Evolutionary conservation across 2,329 filamentous ascomycete species (phyloP).

Genomic region (Cercospora beticola): DNA sequence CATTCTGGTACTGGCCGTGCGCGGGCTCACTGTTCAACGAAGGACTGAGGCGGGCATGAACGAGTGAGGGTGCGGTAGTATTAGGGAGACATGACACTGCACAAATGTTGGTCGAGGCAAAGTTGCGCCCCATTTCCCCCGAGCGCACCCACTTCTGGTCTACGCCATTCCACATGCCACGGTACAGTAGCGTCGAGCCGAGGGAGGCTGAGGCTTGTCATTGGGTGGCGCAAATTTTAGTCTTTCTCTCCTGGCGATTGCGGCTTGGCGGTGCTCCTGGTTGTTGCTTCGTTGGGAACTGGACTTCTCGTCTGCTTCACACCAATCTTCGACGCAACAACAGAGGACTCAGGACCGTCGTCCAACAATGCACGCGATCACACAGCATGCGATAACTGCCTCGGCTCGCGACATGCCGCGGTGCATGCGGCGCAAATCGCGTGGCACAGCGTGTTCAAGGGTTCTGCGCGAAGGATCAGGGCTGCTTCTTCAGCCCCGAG

Average conservation of each 20-base stretch:
- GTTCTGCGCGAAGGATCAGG: conserved; percentile 3
- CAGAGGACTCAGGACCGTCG: neutral
- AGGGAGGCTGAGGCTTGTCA: neutral
- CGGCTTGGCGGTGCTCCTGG: neutral
- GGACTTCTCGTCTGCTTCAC: neutral
- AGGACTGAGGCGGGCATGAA: neutral
- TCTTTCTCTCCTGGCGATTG: neutral
- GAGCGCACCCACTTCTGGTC: conserved; percentile 6
- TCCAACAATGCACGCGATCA: neutral
- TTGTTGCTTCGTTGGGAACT: neutral
- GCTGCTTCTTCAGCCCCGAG: neutral
- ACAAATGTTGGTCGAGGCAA: conserved; percentile 10
- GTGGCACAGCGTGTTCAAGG: neutral
- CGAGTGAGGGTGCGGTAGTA: neutral
- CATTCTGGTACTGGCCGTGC: conserved; percentile 6
- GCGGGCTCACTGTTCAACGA: conserved; percentile 3
- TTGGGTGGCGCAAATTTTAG: conserved; percentile 6
- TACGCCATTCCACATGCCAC: conserved; percentile 9
- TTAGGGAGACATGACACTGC: neutral
- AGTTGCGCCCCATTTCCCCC: conserved; percentile 2
- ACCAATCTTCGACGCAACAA: neutral
- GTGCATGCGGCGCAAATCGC: neutral
- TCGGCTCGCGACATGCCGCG: neutral
- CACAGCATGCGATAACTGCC: neutral
- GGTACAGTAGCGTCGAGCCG: conserved; percentile 7